phyloP scores from a whole-genome alignment of 345 rosid species.

The Camelina hispida region DNA sequence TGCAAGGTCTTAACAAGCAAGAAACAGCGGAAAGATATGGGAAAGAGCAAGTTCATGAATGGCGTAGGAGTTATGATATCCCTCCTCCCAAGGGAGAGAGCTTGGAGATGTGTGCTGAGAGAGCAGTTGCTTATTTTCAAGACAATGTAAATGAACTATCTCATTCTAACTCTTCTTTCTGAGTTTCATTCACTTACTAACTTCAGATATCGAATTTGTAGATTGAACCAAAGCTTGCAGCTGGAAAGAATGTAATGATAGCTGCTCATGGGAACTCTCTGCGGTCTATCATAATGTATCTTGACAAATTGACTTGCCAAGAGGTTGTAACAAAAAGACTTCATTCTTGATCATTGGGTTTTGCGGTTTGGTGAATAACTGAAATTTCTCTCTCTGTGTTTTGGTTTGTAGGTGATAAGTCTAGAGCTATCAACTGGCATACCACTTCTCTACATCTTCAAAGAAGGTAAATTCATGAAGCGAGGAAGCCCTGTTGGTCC shows the following conservation, averaged over 20 bases:
- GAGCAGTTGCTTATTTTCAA: conserved; percentile 64
- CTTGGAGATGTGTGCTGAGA: conserved; percentile 96
- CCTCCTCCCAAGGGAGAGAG: conserved; percentile 99
- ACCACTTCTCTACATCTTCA: conserved; percentile 89
- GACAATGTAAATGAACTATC: conserved; percentile 32
- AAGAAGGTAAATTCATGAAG: conserved; percentile 79
- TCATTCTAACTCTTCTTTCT: not conserved
- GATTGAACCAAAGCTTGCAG: conserved; percentile 85
- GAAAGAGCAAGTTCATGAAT: conserved; percentile 88
- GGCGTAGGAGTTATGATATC: conserved; percentile 95
- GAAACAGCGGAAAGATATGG: conserved; percentile 96
- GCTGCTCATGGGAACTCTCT: conserved; percentile 97
- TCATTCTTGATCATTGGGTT: not conserved
- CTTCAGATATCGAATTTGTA: conserved; percentile 29
- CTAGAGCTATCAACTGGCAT: conserved; percentile 87
- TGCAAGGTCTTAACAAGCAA: conserved; percentile 95
- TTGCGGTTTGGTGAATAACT: not conserved
- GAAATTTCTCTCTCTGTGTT: not conserved
- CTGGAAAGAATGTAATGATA: conserved; percentile 85
- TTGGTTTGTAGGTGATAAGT: conserved; percentile 65
- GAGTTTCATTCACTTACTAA: conserved; percentile 17
- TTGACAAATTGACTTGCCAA: conserved; percentile 80
- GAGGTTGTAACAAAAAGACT: conserved; percentile 60
- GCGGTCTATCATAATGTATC: conserved; percentile 95
- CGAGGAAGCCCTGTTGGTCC: conserved; percentile 88